Evolutionary conservation across 768 basidiomycete genomes (phyloP), one percentile per base, ranked within the genome.

Genomic region (Termitomyces bulborhizus): DNA sequence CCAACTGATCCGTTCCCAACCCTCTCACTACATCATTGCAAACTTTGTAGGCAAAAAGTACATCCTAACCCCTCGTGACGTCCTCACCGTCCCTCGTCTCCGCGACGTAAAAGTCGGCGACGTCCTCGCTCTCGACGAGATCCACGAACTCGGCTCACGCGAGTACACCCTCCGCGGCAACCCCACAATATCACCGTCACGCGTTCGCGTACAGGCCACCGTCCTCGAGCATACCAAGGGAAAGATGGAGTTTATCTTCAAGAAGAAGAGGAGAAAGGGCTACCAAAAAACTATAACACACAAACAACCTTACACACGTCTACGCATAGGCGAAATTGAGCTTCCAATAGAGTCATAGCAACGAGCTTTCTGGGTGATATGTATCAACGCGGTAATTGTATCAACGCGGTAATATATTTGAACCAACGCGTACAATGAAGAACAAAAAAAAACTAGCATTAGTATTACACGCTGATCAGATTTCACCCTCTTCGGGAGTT

Each of bases 221-320:
- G 93, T 99, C n/a, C 73, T 98, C 45, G 97, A 99, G 71, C 96
- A 99, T 68, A 98, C 97, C 42, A 98, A 95, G 70, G 90, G 93
- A 7, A 80, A 81, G 51, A 88, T 98, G 90, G 90, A 96, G 72
- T 80, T 77, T 63, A 89, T 90, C 53, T 83, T 95, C 73, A 97
- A 98, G 79, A 96, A 95, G 77, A 99, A 98, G 78, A 76, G 94
- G 73, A 86, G 97, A 85, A 98, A 98, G 77, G 94, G 96, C 9
- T 98, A 98, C 74, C 84, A 90, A 73, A 91, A 92, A 73, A 93
- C 91, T 7, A 91, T 98, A 60, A 81, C 84, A 68, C 88, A 93
- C 70, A 98, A 98, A 71, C 93, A 94, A 67, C 89, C 88, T 2
- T 98, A 90, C 75, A 98, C 96, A n/a, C 83, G 94, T 66, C 79